phyloP scores from a whole-genome alignment of 176 grass and related monocot species.

The Poa pratensis region DNA sequence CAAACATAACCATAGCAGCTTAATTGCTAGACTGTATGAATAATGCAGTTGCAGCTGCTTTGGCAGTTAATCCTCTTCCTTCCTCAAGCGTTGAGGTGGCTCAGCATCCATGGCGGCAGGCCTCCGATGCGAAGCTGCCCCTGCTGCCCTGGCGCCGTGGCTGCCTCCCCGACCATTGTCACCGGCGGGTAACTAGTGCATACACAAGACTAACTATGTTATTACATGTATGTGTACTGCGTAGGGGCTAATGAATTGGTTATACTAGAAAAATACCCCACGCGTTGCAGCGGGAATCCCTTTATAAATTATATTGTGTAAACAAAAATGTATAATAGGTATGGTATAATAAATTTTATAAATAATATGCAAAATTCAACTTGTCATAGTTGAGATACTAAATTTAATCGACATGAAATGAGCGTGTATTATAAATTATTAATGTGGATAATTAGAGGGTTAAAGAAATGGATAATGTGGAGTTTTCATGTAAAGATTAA shows the following conservation, averaged over 20 bases:
- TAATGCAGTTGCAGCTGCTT: slow-evolving; percentile 15
- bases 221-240: not conserved
- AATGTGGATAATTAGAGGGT: too few species aligned
- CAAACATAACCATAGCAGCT: slow-evolving; percentile 49
- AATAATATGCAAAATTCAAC: too few species aligned
- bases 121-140: slow-evolving; percentile 35
- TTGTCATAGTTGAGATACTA: too few species aligned
- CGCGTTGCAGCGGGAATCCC: too few species aligned
- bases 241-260: not conserved
- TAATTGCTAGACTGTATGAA: slow-evolving; percentile 31
- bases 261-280: too few species aligned
- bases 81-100: slow-evolving; percentile 54
- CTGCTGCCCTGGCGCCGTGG: slow-evolving; percentile 26
- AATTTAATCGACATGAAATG: too few species aligned
- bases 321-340: too few species aligned
- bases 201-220: slow-evolving; percentile 7
- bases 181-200: slow-evolving; percentile 24
- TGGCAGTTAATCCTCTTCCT: not conserved
- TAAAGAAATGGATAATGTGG: too few species aligned
- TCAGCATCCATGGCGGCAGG: slow-evolving; percentile 63
- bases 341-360: too few species aligned
- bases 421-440: too few species aligned
- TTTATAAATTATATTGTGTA: too few species aligned
- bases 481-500: too few species aligned
- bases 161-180: slow-evolving; percentile 29